Conservation (phyloP, 257 asterid species). For the Marsdenia floribunda region DNA sequence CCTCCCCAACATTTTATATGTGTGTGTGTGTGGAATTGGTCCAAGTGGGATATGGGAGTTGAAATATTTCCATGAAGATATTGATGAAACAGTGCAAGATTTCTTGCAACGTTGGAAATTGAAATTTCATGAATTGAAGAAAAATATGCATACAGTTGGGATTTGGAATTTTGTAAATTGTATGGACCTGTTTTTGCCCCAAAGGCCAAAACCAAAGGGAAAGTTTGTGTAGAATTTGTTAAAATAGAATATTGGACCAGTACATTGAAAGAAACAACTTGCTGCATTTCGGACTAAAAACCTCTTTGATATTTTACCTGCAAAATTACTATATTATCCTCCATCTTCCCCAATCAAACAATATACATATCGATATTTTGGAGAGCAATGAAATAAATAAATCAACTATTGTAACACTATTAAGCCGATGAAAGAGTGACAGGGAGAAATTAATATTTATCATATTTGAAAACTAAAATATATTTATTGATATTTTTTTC, state of each 20-base stretch:
- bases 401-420: no score
- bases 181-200: constrained; percentile 14
- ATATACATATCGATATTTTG: no score
- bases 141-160: constrained; percentile 3
- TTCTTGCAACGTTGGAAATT: neutral
- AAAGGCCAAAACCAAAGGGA: neutral
- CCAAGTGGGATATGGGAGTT: neutral
- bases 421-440: no score
- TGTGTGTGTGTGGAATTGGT: neutral
- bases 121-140: neutral
- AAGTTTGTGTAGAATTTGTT: neutral
- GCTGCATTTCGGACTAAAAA: neutral
- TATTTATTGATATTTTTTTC: no score
- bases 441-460: no score
- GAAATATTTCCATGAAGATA: neutral
- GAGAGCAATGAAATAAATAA: neutral
- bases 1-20: neutral
- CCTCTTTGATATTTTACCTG: neutral
- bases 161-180: constrained; percentile 6
- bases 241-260: neutral
- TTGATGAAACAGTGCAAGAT: neutral
- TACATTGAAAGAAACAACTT: neutral
- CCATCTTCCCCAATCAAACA: neutral
- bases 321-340: constrained; percentile 9
- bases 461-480: no score